phyloP scores from a whole-genome alignment of 1,284 basidiomycete species.

The Apiotrichum brassicae region DNA sequence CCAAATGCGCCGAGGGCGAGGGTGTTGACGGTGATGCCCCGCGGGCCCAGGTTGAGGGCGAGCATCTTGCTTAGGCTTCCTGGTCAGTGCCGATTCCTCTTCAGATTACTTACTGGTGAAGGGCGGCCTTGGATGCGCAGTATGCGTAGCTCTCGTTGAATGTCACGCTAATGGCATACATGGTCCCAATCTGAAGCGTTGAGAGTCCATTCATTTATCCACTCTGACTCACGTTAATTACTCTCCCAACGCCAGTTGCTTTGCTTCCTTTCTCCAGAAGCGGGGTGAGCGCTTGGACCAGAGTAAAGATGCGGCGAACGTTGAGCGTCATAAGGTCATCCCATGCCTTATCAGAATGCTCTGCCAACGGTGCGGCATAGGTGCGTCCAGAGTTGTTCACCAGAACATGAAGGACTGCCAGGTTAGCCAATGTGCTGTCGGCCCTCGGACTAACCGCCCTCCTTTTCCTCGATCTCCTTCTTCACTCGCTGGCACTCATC shows the following conservation, averaged over 20 bases:
- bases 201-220: no score
- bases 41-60: conserved; percentile 54
- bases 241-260: conserved; percentile 51
- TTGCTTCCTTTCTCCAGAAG: conserved; percentile 54
- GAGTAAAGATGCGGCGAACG: conserved; percentile 60
- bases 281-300: conserved; percentile 60
- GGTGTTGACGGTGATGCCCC: conserved; percentile 59
- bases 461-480: conserved; percentile 49
- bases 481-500: conserved; percentile 54
- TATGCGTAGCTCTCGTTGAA: conserved; percentile 64
- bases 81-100: no score
- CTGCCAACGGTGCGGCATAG: conserved; percentile 56
- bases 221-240: conserved; percentile 53
- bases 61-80: conserved; percentile 40
- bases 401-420: conserved; percentile 53
- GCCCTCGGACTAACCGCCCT: conserved; percentile 34
- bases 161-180: conserved; percentile 56
- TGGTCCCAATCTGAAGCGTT: conserved; percentile 55
- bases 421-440: background rate
- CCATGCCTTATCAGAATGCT: conserved; percentile 51
- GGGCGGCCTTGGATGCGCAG: conserved; percentile 56
- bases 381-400: conserved; percentile 60
- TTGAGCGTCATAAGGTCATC: conserved; percentile 55
- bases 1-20: conserved; percentile 54
- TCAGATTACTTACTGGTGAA: conserved; percentile 36